Conservation (phyloP, 306 rosid genomes). For the Rosa lucieae region DNA sequence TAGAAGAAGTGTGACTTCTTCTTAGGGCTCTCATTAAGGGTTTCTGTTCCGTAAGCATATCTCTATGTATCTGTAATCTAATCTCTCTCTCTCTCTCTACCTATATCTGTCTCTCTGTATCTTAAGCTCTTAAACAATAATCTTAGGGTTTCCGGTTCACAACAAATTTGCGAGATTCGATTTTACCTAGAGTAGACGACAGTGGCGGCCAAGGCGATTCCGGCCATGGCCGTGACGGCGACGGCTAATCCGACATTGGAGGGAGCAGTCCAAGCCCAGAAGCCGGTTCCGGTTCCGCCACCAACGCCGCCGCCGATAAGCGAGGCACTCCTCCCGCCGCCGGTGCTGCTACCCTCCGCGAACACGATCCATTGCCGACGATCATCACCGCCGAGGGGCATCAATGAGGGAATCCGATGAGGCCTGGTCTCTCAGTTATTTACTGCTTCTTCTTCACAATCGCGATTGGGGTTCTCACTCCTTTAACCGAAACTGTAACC, state of each 20-base stretch:
- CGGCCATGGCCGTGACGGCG: constrained; percentile 40
- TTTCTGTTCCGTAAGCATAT: constrained; percentile 30
- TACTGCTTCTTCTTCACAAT: neutral
- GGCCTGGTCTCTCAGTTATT: neutral
- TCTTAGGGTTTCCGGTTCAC: constrained; percentile 2
- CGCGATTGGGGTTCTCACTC: neutral
- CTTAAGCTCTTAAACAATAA: neutral
- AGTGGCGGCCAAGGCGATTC: constrained; percentile 41
- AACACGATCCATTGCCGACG: constrained; percentile 31
- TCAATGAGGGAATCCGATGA: constrained; percentile 16
- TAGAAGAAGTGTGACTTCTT: constrained; percentile 30
- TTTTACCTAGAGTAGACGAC: constrained; percentile 38
- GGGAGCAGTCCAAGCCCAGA: constrained; percentile 29
- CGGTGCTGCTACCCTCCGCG: constrained; percentile 24
- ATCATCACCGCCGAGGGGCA: constrained; percentile 21
- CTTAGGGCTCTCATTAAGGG: constrained; percentile 27
- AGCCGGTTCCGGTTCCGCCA: constrained; percentile 25
- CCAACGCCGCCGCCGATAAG: constrained; percentile 21
- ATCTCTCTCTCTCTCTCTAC: neutral
- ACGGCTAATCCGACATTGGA: constrained; percentile 35
- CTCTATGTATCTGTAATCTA: neutral
- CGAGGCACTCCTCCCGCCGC: constrained; percentile 5
- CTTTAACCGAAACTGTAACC: constrained; percentile 4
- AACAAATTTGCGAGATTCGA: neutral
- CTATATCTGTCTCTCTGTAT: neutral